Percentiles rank a stretch among this genome's conserved stretches.
Conservation (phyloP, 129 eudicot genomes). For the Flaveria brownii region DNA sequence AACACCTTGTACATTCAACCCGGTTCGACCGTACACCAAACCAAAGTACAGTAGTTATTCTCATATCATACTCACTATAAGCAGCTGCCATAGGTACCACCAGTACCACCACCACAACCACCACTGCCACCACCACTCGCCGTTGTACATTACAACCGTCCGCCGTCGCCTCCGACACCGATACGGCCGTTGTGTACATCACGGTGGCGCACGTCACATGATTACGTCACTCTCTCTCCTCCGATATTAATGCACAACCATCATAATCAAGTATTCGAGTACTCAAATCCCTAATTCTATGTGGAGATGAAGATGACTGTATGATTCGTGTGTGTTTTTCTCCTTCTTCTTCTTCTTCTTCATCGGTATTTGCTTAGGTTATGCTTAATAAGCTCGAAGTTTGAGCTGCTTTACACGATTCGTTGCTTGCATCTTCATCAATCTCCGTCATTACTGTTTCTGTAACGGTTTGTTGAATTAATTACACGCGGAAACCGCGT, state of each 20-base stretch:
- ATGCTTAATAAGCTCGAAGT: conserved; percentile 13
- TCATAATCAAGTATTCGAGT: conserved; percentile 18
- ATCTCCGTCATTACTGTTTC: conserved; percentile 30
- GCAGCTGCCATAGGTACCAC: conserved; percentile 13
- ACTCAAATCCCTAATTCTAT: no score
- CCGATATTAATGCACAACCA: conserved; percentile 22
- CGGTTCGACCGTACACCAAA: conserved; percentile 10
- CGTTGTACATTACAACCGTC: conserved; percentile 5
- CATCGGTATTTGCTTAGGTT: conserved; percentile 13
- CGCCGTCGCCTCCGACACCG: conserved; percentile 31
- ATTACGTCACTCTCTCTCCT: conserved; percentile 28
- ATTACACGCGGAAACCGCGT: conserved; percentile 20
- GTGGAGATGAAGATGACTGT: conserved; percentile 11
- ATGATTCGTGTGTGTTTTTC: conserved; percentile 10
- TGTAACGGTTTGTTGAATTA: conserved; percentile 29
- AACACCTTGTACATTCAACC: neutral
- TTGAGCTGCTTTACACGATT: conserved; percentile 12
- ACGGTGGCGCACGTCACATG: conserved; percentile 37
- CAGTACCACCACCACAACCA: neutral
- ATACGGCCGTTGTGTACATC: conserved; percentile 14
- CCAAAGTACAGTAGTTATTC: conserved; percentile 26
- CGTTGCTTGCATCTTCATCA: conserved; percentile 33
- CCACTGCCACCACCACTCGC: conserved; percentile 1
- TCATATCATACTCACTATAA: conserved; percentile 9
- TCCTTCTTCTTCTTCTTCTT: no score